phyloP scores from a whole-genome alignment of 1,284 basidiomycete species.

The Paramarasmius palmivorus region DNA sequence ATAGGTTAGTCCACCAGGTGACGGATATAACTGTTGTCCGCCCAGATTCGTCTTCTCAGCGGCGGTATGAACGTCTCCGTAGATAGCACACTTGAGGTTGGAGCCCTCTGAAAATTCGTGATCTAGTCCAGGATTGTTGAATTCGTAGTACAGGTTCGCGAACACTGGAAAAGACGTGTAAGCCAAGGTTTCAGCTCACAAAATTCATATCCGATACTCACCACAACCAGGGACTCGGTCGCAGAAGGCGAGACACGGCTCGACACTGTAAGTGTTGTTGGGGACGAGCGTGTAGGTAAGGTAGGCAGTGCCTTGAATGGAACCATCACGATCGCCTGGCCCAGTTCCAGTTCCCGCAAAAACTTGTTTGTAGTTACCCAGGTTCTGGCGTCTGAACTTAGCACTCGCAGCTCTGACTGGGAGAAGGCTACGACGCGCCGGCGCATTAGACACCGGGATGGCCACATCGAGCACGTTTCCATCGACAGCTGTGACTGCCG shows the following conservation, averaged over 20 bases:
- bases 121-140: slow-evolving; percentile 18
- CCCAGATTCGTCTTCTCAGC: slow-evolving; percentile 12
- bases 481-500: slow-evolving; percentile 18
- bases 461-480: slow-evolving; percentile 8
- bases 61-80: slow-evolving; percentile 11
- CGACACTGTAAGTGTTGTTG: slow-evolving; percentile 13
- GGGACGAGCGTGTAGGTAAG: slow-evolving; percentile 17
- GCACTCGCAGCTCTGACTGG: not conserved
- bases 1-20: slow-evolving; percentile 5
- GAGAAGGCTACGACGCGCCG: slow-evolving; percentile 2
- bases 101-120: slow-evolving; percentile 17
- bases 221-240: slow-evolving; percentile 17
- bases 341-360: slow-evolving; percentile 14
- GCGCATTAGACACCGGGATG: not conserved
- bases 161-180: slow-evolving; percentile 15
- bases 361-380: slow-evolving; percentile 15
- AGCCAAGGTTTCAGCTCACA: not conserved
- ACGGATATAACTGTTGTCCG: slow-evolving; percentile 8
- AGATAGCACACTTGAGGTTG: slow-evolving; percentile 20
- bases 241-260: slow-evolving; percentile 18
- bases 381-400: not conserved
- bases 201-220: slow-evolving; percentile 6
- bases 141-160: slow-evolving; percentile 21
- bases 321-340: slow-evolving; percentile 13
- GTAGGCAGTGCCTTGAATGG: slow-evolving; percentile 17